Evolutionary conservation across 139 green algal genomes (phyloP), one percentile per base, ranked within the genome.

Genomic region (Diplosphaera chodatii): DNA sequence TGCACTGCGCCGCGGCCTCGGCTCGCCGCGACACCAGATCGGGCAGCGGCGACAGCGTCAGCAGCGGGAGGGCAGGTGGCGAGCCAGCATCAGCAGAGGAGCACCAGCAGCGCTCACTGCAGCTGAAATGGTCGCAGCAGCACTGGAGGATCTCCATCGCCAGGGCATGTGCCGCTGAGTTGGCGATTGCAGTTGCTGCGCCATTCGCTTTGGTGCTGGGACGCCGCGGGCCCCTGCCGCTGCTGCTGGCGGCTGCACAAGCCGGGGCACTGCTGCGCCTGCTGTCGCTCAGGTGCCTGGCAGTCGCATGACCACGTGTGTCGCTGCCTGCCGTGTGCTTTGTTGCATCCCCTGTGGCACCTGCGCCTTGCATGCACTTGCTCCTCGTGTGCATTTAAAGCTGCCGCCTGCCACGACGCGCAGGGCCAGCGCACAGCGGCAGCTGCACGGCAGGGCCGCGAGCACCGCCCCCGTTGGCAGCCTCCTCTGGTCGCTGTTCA

Each of bases 241-340:
- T 87, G 71, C 67, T 89, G 63, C 70, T 81, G 21, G 77, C 71
- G 0, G 27, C 69, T 28, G 22, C 74, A 20, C 75, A 86, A 64
- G 66, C 66, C 2, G 55, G 18, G 0, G 63, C 69, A 1, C 1
- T 76, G 29, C 41, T 77, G 15, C 30, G 10, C 25, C 73, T 89
- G 34, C 55, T 74, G 22, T 37, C 33, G 1, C 63, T 59, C 25
- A 64, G 74, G 5, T 34, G 55, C 48, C 10, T 25, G 8, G 16
- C n/a, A n/a, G n/a, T n/a, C n/a, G n/a, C n/a, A n/a, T n/a, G n/a
- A n/a, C n/a, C n/a, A n/a, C n/a, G n/a, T n/a, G n/a, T n/a, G n/a
- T n/a, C n/a, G n/a, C n/a, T n/a, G n/a, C n/a, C n/a, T n/a, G n/a
- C n/a, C n/a, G n/a, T n/a, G n/a, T n/a, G n/a, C n/a, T n/a, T n/a